Base-by-base conservation (phyloP, 2,329 filamentous ascomycete genomes). In the Esteya vermicola region DNA sequence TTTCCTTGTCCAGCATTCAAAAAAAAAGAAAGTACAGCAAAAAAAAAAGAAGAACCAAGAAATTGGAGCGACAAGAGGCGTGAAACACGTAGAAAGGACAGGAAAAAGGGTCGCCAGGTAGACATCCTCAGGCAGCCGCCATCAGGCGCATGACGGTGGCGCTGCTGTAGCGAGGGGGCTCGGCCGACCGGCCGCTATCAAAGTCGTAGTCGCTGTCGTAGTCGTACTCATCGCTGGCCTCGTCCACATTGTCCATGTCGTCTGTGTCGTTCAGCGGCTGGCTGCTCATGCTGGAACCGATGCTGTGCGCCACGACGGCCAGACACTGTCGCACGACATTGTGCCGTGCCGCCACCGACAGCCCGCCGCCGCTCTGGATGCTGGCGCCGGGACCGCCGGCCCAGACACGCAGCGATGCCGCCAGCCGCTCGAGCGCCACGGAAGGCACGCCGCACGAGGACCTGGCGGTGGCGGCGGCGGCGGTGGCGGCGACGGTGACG, bases 281-380 rank as follows among this genome's bases (percentile, higher is more conserved):
- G 66, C 78, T 76, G 9, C 74, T 72, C 8, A 76, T n/a, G n/a
- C n/a, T n/a, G n/a, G n/a, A n/a, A n/a, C n/a, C 65, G 28, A 72
- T 58, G 37, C 59, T 65, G 52, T 72, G 74, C 13, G 68, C 73
- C 27, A 78, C 64, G n/a, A n/a, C n/a, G 10, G 55, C 51, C 16
- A 78, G 54, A 44, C 74, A 79, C 38, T 64, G 61, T 37, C 71
- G 64, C 4, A 78, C 67, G 48, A 77, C 64, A 45, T 61, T 60
- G 41, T 64, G 62, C 42, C 72, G 67, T n/a, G 72, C 55, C 13
- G 65, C 61, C 2, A 60, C 58, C 16, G 63, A 59, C n/a, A 79
- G 56, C 2, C 67, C 70, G 37, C 63, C 65, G 41, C 63, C n/a
- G n/a, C n/a, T n/a, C n/a, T n/a, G n/a, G n/a, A n/a, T n/a, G 63